These are phyloP conservation scores for Oenanthe javanica DNA, from an alignment of 140 eudicot genomes.

Conservation along the genomic window DNA sequence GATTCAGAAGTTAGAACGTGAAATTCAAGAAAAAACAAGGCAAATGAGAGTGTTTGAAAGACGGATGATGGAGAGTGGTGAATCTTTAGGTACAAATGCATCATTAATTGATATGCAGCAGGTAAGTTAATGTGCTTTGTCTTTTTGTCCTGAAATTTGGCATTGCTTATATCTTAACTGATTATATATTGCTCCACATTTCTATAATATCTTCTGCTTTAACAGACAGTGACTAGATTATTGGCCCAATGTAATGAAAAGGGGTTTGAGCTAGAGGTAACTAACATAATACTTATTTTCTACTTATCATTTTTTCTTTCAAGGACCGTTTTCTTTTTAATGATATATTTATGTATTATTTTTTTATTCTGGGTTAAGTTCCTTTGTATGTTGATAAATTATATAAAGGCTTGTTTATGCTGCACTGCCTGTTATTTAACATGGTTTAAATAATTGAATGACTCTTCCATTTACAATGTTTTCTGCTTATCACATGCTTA, in stretches of 20 bases:
- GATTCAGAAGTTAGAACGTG: slow-evolving; percentile 81
- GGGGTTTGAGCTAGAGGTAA: slow-evolving; percentile 91
- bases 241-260: slow-evolving; percentile 79
- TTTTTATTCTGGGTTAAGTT: not conserved
- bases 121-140: slow-evolving; percentile 29
- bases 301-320: not conserved
- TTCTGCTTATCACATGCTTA: not conserved
- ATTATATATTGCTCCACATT: not conserved
- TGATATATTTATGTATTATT: not conserved
- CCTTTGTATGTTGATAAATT: not conserved
- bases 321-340: not conserved
- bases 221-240: slow-evolving; percentile 62
- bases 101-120: slow-evolving; percentile 93
- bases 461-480: not conserved
- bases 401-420: too few species aligned
- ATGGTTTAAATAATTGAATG: not conserved
- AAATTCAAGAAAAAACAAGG: slow-evolving; percentile 77
- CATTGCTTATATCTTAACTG: not conserved
- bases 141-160: not conserved
- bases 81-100: slow-evolving; percentile 77
- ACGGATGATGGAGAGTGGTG: slow-evolving; percentile 68
- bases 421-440: slow-evolving; percentile 9
- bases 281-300: not conserved
- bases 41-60: slow-evolving; percentile 86
- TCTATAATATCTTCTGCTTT: slow-evolving; percentile 6